Conservation (phyloP, 192 early-diverging fungal genomes). For the Coemansia sp. region DNA sequence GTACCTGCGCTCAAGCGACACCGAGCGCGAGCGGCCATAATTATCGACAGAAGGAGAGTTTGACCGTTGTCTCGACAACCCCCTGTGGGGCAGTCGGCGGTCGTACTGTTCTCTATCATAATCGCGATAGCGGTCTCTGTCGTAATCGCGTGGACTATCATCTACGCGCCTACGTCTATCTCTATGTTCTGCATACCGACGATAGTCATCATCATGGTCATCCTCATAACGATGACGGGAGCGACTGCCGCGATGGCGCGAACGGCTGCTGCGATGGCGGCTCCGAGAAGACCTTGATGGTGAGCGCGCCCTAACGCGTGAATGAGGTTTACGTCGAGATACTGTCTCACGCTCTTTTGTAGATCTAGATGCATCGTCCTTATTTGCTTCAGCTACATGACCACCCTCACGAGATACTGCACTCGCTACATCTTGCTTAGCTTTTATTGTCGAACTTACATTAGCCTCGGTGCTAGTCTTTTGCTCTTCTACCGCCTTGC, state of each 20-base stretch:
- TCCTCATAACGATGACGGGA: conserved; percentile 8
- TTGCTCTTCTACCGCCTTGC: conserved; percentile 25
- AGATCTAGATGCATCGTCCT: not conserved
- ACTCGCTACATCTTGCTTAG: conserved; percentile 21
- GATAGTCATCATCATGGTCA: conserved; percentile 14
- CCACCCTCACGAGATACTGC: conserved; percentile 7
- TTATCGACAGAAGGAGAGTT: conserved; percentile 2
- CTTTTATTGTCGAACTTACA: conserved; percentile 8
- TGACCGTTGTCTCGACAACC: conserved; percentile 18
- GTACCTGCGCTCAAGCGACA: conserved; percentile 7
- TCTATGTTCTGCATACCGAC: conserved; percentile 6
- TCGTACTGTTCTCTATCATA: conserved; percentile 19
- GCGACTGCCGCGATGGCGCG: conserved; percentile 13
- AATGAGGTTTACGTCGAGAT: no score
- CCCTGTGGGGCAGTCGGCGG: conserved; percentile 9
- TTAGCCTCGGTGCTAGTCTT: not conserved
- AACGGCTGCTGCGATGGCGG: conserved; percentile 15
- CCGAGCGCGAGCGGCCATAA: conserved; percentile 9
- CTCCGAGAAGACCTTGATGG: conserved; percentile 13
- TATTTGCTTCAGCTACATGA: conserved; percentile 22
- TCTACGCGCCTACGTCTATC: not conserved
- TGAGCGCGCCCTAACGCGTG: conserved; percentile 1
- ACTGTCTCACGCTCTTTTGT: not conserved
- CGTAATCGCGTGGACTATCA: conserved; percentile 3
- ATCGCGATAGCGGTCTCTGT: conserved; percentile 9